Base-by-base conservation (phyloP, 2,329 filamentous ascomycete species). In the Alternaria metachromatica region DNA sequence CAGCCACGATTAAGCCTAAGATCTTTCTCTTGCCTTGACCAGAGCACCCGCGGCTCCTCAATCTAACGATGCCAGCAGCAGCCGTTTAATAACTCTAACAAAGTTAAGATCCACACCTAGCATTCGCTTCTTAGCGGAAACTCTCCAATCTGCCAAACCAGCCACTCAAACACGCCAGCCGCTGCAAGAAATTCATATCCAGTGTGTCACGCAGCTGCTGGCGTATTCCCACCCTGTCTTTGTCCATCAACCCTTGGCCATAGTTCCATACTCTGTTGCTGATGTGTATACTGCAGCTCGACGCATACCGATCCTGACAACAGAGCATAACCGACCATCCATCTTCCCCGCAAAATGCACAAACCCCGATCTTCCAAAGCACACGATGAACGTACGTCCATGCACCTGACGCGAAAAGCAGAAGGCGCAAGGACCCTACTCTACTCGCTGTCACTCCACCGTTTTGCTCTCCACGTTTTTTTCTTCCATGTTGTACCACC, bases 1-100 rank as follows among this genome's bases (percentile, higher is more conserved):
- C 63, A 75, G 68, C 68, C 60, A 53, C 41, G 57, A 76, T 76
- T 76, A 70, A 77, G 75, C 74, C 75, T 77, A 77, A 77, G 75
- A 75, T 76, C 74, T 74, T 50, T 28, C 15, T 41, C 43, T 37
- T 18, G 20, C 43, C 60, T 33, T 45, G 41, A 43, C 30, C 21
- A 54, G 30, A 45, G 25, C 15, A 33, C 33, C 28, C 44, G 60
- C 56, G 28, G 44, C 49, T 54, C 58, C 43, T 49, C 65, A 70
- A 62, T 69, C 62, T 64, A 64, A 50, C 26, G 55, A 61, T 55
- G 64, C 63, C 58, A 61, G 62, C 62, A 62, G 33, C 46, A 66
- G 57, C 63, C 65, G 58, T 68, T 68, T 58, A 73, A 72, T 71
- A 73, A 73, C 70, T 73, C 70, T 73, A 72, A 72, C 69, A 65